Evolutionary conservation across 257 asterid species (phyloP), one percentile per base, ranked within the genome.

Genomic region (Apocynum venetum): DNA sequence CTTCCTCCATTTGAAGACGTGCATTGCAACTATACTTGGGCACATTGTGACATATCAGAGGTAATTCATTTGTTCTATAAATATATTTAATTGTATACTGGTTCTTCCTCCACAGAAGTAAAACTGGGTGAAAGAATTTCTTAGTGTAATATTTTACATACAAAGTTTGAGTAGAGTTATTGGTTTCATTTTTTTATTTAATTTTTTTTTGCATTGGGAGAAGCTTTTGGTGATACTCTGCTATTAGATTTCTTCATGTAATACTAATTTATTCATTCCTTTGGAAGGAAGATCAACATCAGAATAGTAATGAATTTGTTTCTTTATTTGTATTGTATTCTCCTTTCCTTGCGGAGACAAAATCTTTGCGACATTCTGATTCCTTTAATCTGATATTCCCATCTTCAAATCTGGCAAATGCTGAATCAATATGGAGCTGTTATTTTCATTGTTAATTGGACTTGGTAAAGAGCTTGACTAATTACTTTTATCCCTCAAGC

Each of bases 91-190:
- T 69, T 80, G 78, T 79, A 85, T 78, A 81, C 79, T 61, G 60
- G 75, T 70, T 43, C 68, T 74, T 69, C 80, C 73, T 68, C 64
- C 78, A 52, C 80, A 64, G 86, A 67, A 31, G 83, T 85, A 81
- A 82, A 84, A 71, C 59, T 40, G 68, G 81, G 76, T 72, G 83
- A 78, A 80, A 63, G 68, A 73, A 74, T 49, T 65, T 77, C 40
- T 65, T 81, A 55, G 78, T 86, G 87, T 87, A 82, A 80, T 85
- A 78, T 84, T 81, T 77, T 73, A 63, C 82, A 67, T 72, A 82
- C 76, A 75, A 78, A 76, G 83, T 77, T 90, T 72, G 83, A 73
- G 71, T 79, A 77, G 80, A 71, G 76, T 77, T 76, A 66, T 56
- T 88, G 83, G 89, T 88, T 40, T 38, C n/a, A 60, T 74, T 80